phyloP scores from a whole-genome alignment of 108 stramenopile genomes.

The Fragilaria crotonensis region DNA sequence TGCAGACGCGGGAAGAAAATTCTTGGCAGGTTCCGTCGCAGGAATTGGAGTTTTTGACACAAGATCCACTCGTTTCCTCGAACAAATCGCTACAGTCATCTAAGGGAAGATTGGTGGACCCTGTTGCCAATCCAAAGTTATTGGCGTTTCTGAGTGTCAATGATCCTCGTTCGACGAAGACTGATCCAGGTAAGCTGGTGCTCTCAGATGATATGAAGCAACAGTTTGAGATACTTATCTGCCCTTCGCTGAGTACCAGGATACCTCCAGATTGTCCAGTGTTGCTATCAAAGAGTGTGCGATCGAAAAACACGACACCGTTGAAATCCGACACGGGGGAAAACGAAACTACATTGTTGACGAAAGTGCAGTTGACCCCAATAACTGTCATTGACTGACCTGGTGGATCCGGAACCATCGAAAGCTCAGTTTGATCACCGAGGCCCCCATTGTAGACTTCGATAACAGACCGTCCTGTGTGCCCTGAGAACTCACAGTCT shows the following conservation, averaged over 20 bases:
- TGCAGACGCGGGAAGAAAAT: background rate
- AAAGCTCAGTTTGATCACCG: background rate
- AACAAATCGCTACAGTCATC: background rate
- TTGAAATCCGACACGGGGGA: background rate
- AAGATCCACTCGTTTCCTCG: background rate
- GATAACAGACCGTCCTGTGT: conserved; percentile 1
- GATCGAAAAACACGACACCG: background rate
- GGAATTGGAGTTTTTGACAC: background rate
- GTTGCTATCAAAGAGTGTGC: background rate
- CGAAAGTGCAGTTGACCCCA: background rate
- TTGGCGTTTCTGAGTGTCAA: background rate
- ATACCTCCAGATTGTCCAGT: background rate
- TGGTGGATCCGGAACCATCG: background rate
- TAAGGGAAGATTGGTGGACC: background rate
- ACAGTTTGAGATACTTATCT: background rate
- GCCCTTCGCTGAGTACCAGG: background rate
- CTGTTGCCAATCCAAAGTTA: background rate
- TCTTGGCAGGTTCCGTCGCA: background rate
- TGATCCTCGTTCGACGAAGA: background rate
- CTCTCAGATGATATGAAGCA: background rate
- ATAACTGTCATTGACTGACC: conserved; percentile 1
- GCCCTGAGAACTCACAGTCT: conserved; percentile 1
- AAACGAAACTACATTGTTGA: background rate
- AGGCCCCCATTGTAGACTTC: background rate
- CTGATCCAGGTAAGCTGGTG: background rate